Conservation (phyloP, 768 basidiomycete genomes). For the Candolleomyces efflorescens region DNA sequence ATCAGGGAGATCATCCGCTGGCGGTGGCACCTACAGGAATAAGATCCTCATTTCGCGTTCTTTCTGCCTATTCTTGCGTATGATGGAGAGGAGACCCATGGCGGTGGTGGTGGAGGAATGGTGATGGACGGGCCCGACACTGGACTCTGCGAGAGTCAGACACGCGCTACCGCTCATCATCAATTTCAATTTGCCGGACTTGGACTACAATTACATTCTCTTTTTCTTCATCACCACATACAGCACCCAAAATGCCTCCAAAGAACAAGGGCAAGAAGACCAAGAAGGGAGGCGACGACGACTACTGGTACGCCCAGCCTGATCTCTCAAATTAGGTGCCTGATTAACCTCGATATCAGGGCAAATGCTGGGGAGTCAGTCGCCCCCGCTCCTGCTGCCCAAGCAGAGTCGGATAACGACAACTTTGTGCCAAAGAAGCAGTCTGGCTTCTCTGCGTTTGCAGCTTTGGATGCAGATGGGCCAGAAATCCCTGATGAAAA, state of each 20-base stretch:
- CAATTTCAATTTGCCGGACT: conserved; percentile 8
- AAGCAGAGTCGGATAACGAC: conserved; percentile 41
- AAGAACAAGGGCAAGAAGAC: conserved; percentile 84
- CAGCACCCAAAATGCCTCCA: conserved; percentile 38
- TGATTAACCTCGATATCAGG: conserved; percentile 32
- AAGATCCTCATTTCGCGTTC: conserved; percentile 96
- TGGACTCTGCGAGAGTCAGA: too few relatives aligned
- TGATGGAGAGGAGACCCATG: conserved; percentile 96
- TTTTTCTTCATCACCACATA: conserved; percentile 4
- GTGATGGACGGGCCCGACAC: background rate
- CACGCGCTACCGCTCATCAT: background rate
- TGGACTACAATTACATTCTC: background rate
- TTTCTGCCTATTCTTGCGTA: conserved; percentile 92
- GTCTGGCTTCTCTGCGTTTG: conserved; percentile 48
- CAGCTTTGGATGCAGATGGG: conserved; percentile 41
- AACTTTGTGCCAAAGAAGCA: conserved; percentile 23
- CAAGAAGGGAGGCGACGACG: conserved; percentile 81
- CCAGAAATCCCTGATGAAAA: conserved; percentile 46
- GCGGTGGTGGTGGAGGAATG: background rate
- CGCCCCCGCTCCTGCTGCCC: conserved; percentile 33
- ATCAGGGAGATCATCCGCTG: background rate
- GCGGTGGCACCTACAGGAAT: conserved; percentile 62
- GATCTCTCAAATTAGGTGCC: background rate
- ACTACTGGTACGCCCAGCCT: conserved; percentile 61
- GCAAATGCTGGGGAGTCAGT: conserved; percentile 61